These are phyloP conservation scores for Conticribra weissflogii DNA, from an alignment of 108 stramenopile genomes.

Conservation along the genomic window DNA sequence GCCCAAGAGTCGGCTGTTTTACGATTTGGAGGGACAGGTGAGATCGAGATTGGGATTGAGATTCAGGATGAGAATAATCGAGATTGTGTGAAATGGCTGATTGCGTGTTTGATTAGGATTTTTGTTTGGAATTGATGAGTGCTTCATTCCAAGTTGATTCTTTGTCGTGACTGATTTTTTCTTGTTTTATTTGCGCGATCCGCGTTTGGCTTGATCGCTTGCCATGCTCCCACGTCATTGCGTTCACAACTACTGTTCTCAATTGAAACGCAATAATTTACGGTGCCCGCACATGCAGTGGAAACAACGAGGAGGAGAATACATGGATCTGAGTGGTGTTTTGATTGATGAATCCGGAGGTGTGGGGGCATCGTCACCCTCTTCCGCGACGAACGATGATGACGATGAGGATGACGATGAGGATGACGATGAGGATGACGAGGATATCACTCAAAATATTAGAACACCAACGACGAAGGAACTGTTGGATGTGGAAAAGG, in stretches of 20 bases:
- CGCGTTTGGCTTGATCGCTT: too few species aligned
- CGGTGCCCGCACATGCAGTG: conserved; percentile 47
- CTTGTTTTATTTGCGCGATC: too few species aligned
- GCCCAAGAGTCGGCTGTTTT: conserved; percentile 85
- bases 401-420: conserved; percentile 6
- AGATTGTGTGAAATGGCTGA: too few species aligned
- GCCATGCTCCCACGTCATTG: too few species aligned
- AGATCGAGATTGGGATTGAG: too few species aligned
- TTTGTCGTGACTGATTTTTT: too few species aligned
- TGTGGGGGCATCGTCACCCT: not conserved
- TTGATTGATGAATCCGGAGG: not conserved
- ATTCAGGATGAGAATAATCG: too few species aligned
- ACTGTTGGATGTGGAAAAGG: conserved; percentile 38
- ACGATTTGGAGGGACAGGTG: conserved; percentile 84
- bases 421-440: conserved; percentile 11
- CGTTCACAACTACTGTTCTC: not conserved
- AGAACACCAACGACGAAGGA: conserved; percentile 15
- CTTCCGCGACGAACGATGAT: conserved; percentile 15
- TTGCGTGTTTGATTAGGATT: too few species aligned
- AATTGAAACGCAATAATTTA: not conserved
- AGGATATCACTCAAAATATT: not conserved
- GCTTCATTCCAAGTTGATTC: too few species aligned
- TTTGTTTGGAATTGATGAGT: not conserved
- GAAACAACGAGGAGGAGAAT: conserved; percentile 57
- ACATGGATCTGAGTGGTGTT: not conserved